Evolutionary conservation across 306 rosid genomes (phyloP), one percentile per base, ranked within the genome.

Genomic region (Rosa multiflora): DNA sequence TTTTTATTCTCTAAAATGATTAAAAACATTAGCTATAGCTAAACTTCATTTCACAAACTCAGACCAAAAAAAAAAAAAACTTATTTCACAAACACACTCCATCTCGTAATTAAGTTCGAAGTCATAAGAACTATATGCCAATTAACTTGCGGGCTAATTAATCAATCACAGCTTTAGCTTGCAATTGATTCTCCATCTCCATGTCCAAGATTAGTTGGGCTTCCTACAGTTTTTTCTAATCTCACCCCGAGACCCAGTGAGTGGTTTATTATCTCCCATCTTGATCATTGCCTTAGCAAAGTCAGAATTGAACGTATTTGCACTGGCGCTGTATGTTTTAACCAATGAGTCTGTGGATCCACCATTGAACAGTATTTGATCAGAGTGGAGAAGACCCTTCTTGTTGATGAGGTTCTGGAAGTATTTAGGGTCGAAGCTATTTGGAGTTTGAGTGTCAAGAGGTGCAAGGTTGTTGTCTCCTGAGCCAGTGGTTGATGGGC

Each of bases 381-480:
- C 99, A 52, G 93, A 89, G 66, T 87, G 92, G 9, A 94, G 92
- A 61, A 94, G 88, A 2, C 97, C 97, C 73, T 74, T 91, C 73
- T 85, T 55, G 79, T 37, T 77, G 39, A 92, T 2, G 35, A 92
- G 92, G 83, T 94, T 87, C 66, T 84, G 77, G 85, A 26, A 94
- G 88, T 89, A 94, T 0, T 82, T 64, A 66, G 89, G 89, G 82
- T 92, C 99, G 58, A 94, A 92, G 46, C 42, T 2, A 5, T 71
- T 81, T 0, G 92, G 90, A 39, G 93, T 88, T 79, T 76, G 70
- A 0, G 84, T n/a, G 42, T 94, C 98, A 0, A 94, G 72, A 74
- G 68, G 70, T 5, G 91, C 94, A 10, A 86, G 53, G 13, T 85
- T 89, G 79, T 83, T 80, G 82, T 91, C 92, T 17, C 93, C 95